Percentiles rank a stretch among this genome's conserved stretches.
These are phyloP conservation scores for Suillus clintonianus DNA, from an alignment of 768 basidiomycete species.

Conservation along the genomic window DNA sequence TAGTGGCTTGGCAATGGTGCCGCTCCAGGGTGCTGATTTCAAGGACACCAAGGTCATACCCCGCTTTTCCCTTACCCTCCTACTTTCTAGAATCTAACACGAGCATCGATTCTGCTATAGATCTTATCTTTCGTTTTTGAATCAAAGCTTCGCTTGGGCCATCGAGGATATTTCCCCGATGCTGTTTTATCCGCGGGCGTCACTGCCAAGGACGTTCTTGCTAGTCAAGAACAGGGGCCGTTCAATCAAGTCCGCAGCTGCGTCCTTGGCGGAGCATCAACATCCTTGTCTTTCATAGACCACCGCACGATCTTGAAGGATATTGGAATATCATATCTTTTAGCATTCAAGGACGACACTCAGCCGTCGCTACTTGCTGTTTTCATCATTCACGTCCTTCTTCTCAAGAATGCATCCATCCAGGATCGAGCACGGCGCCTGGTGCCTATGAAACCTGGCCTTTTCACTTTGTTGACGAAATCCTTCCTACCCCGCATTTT, in stretches of 20 bases:
- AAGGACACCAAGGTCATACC: constrained; percentile 59
- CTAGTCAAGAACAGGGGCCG: background rate
- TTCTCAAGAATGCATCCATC: constrained; percentile 40
- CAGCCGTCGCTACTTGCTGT: constrained; percentile 31
- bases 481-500: constrained; percentile 46
- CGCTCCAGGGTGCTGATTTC: constrained; percentile 57
- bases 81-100: background rate
- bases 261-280: background rate
- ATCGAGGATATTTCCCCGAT: constrained; percentile 15
- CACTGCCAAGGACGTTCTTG: constrained; percentile 18
- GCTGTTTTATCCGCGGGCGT: constrained; percentile 10
- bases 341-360: background rate
- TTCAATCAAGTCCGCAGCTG: background rate
- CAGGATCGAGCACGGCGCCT: constrained; percentile 41
- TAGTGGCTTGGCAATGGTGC: constrained; percentile 50
- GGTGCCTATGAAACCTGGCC: constrained; percentile 25
- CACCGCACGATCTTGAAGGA: background rate
- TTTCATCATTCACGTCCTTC: constrained; percentile 40
- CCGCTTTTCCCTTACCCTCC: background rate
- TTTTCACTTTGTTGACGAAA: constrained; percentile 34
- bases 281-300: background rate
- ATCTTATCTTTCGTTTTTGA: constrained; percentile 62
- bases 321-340: background rate
- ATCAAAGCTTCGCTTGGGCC: constrained; percentile 27
- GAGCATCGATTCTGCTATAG: constrained; percentile 31